A percentile compares a stretch with the other conserved stretches of the same genome.
Evolutionary conservation across 345 rosid species (phyloP).

Genomic region (Eucalyptus rudis): DNA sequence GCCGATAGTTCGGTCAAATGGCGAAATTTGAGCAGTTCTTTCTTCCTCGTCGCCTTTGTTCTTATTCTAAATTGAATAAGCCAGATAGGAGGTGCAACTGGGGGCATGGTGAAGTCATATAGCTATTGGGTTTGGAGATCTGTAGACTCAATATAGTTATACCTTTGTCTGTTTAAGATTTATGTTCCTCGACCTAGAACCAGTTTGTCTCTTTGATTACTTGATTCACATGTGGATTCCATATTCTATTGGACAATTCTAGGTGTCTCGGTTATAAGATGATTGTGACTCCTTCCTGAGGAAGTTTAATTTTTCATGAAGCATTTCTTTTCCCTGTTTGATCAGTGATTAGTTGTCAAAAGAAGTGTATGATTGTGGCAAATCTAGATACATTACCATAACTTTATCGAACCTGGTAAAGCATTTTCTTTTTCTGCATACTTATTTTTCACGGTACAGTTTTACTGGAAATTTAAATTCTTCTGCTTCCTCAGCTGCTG

Average conservation of each 20-base stretch:
- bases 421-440: neutral
- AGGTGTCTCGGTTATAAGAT: neutral
- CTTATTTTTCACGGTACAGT: neutral
- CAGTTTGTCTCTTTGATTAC: neutral
- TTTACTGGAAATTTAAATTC: neutral
- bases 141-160: neutral
- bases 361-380: neutral
- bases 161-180: neutral
- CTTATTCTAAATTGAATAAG: neutral
- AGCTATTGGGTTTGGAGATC: neutral
- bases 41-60: neutral
- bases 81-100: neutral
- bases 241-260: neutral
- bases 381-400: neutral
- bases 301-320: neutral
- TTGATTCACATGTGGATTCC: neutral
- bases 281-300: neutral
- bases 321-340: neutral
- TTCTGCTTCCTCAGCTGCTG: constrained; percentile 39
- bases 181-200: neutral
- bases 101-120: neutral
- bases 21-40: neutral
- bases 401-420: neutral
- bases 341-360: neutral
- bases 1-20: neutral